These are phyloP conservation scores for Microdochium bolleyi DNA, from an alignment of 2,329 filamentous ascomycete genomes.

Conservation along the genomic window DNA sequence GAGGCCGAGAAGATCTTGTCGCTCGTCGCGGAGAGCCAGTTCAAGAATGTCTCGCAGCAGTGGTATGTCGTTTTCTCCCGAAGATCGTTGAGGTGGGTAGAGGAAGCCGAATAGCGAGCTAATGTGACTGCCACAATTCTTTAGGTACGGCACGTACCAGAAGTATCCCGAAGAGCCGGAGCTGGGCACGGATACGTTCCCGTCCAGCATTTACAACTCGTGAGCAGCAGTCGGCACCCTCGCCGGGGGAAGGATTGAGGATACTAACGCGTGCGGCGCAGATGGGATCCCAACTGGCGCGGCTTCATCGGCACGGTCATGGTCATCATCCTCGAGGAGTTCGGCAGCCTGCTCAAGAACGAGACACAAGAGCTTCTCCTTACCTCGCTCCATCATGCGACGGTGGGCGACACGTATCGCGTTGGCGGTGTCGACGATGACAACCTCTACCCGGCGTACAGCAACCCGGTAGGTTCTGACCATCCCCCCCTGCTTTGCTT, in stretches of 20 bases:
- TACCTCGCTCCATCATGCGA: slow-evolving; percentile 44
- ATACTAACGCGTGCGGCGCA: background rate
- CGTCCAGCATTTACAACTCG: slow-evolving; percentile 7
- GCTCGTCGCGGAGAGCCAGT: slow-evolving; percentile 45
- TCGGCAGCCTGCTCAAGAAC: slow-evolving; percentile 32
- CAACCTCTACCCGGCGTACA: slow-evolving; percentile 55
- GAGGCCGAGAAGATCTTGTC: slow-evolving; percentile 45
- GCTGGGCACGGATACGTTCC: slow-evolving; percentile 43
- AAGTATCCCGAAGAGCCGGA: slow-evolving; percentile 48
- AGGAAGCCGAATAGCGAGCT: background rate
- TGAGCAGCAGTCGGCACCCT: slow-evolving; percentile 34
- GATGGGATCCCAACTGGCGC: slow-evolving; percentile 57
- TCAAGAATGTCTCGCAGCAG: slow-evolving; percentile 40
- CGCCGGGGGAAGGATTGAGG: slow-evolving; percentile 6
- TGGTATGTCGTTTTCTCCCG: slow-evolving; percentile 35
- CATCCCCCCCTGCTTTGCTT: background rate
- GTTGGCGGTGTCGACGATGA: slow-evolving; percentile 52
- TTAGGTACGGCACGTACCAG: slow-evolving; percentile 44
- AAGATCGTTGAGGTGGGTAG: no score
- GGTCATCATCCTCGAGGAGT: slow-evolving; percentile 52
- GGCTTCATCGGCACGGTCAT: slow-evolving; percentile 54
- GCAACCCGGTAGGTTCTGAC: slow-evolving; percentile 35
- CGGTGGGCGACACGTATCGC: slow-evolving; percentile 52
- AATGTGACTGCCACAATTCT: no score
- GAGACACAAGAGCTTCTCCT: slow-evolving; percentile 34